Evolutionary conservation across 1,284 basidiomycete species (phyloP), one percentile per base, ranked within the genome.

Genomic region (Fomes fomentarius): DNA sequence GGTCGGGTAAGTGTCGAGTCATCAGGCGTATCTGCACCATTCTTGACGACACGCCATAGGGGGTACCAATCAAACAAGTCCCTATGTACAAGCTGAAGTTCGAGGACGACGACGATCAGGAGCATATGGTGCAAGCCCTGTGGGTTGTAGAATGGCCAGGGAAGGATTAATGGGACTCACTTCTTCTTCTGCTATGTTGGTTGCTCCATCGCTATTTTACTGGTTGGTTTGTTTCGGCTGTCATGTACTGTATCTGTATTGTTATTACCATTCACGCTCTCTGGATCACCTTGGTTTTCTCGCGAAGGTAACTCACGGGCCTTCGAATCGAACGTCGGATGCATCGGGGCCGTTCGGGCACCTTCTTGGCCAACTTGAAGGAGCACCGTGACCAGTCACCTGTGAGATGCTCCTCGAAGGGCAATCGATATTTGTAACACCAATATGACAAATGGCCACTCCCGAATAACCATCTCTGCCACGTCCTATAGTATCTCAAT

Each of bases 61-160:
- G 35, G 24, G 9, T 19, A 44, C 40, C 19, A 50, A 54, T 14
- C 38, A 15, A 35, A 60, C 73, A 46, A 73, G 79, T 50, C 66
- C 76, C 82, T 2, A 76, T 74, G 47, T 92, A 92, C 71, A 86
- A 86, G 67, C 77, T 92, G 25, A 89, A 87, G 63, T 92, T 92
- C 60, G 89, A 92, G 65, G 89, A 93, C 56, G 89, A 92, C 57
- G 89, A 91, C 58, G 86, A 90, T 63, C 87, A 89, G 68, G 84
- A 88, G 56, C 88, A 91, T 62, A 65, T 76, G 26, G 87, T 92
- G 15, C 72, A 79, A 22, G 87, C 88, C 1, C 83, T 88, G 49
- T 85, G 77, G 78, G 90, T 92, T 8, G 89, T 91, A 30, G 88
- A 89, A 65, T 91, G 84, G 80, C 89, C 89, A 30, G 75, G 77